Percentiles rank a stretch among this genome's conserved stretches.
These are phyloP conservation scores for Byssothecium circinans DNA, from an alignment of 2,329 filamentous ascomycete genomes.

Conservation along the genomic window DNA sequence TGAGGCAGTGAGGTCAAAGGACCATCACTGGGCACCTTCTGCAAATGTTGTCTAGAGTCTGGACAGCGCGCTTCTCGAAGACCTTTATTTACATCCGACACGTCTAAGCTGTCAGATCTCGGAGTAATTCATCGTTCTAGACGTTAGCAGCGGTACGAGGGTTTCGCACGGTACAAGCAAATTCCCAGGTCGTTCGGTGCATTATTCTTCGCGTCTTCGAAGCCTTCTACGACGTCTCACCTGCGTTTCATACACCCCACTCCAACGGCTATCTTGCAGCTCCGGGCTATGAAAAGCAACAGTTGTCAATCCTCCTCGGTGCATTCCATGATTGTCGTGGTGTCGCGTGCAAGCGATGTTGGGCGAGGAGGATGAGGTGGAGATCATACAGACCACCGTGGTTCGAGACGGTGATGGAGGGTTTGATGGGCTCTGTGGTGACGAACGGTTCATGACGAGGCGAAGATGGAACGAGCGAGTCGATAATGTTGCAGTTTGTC, in stretches of 20 bases:
- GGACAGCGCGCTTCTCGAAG: no score
- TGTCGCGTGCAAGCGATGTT: constrained; percentile 6
- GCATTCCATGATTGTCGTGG: neutral
- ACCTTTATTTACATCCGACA: no score
- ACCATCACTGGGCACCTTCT: neutral
- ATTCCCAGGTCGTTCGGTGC: no score
- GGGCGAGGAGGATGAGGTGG: constrained; percentile 13
- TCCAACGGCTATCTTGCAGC: constrained; percentile 6
- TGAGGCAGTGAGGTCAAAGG: no score
- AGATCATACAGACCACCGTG: constrained; percentile 7
- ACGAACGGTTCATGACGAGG: neutral
- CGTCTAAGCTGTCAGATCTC: no score
- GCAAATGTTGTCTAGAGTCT: neutral
- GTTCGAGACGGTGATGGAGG: constrained; percentile 7
- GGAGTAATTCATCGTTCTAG: no score
- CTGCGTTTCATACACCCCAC: constrained; percentile 10
- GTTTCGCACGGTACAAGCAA: no score
- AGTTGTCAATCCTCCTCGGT: neutral
- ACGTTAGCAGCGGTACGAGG: no score
- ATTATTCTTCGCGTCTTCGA: constrained; percentile 14
- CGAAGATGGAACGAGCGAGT: neutral
- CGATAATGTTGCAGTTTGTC: neutral
- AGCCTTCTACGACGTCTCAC: constrained; percentile 10
- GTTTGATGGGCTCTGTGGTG: neutral
- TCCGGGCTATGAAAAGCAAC: constrained; percentile 9